Evolutionary conservation across 2,329 filamentous ascomycete genomes (phyloP).

Genomic region (Fusarium sp.): DNA sequence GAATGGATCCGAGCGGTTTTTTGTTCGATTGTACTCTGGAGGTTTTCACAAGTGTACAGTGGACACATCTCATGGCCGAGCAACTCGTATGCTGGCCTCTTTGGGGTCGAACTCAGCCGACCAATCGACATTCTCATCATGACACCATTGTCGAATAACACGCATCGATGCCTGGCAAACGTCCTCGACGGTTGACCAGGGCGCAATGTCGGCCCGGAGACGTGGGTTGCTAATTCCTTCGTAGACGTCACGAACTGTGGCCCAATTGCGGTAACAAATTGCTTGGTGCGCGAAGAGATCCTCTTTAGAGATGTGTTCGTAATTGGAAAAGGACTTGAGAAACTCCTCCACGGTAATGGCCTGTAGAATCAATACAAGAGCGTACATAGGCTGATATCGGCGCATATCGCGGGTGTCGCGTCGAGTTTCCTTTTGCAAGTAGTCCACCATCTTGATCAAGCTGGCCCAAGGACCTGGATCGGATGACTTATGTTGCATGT

Average conservation of each 20-base stretch:
- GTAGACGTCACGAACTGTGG: slow-evolving; percentile 48
- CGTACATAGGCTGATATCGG: slow-evolving; percentile 55
- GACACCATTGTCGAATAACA: slow-evolving; percentile 58
- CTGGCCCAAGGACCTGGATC: slow-evolving; percentile 58
- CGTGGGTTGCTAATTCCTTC: slow-evolving; percentile 46
- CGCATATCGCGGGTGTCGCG: slow-evolving; percentile 48
- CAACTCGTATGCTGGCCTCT: slow-evolving; percentile 38
- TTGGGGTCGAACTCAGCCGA: slow-evolving; percentile 51
- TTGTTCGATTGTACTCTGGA: neutral
- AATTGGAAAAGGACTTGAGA: slow-evolving; percentile 51
- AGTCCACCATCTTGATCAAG: slow-evolving; percentile 59
- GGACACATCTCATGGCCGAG: slow-evolving; percentile 10
- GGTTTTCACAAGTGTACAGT: neutral
- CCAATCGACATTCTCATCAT: slow-evolving; percentile 61
- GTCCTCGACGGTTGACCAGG: slow-evolving; percentile 61
- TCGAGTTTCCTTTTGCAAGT: slow-evolving; percentile 55
- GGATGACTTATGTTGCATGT: slow-evolving; percentile 56
- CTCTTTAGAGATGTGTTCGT: slow-evolving; percentile 39
- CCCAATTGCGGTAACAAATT: slow-evolving; percentile 46
- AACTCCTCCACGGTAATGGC: slow-evolving; percentile 60
- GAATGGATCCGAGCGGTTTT: neutral
- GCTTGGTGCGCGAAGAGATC: slow-evolving; percentile 46
- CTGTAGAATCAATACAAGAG: slow-evolving; percentile 58
- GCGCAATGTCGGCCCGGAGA: slow-evolving; percentile 50
- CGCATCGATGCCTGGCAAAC: slow-evolving; percentile 54